Percentiles rank a stretch among this genome's conserved stretches.
These are phyloP conservation scores for Austropuccinia psidii DNA, from an alignment of 1,284 basidiomycete genomes.

Conservation along the genomic window DNA sequence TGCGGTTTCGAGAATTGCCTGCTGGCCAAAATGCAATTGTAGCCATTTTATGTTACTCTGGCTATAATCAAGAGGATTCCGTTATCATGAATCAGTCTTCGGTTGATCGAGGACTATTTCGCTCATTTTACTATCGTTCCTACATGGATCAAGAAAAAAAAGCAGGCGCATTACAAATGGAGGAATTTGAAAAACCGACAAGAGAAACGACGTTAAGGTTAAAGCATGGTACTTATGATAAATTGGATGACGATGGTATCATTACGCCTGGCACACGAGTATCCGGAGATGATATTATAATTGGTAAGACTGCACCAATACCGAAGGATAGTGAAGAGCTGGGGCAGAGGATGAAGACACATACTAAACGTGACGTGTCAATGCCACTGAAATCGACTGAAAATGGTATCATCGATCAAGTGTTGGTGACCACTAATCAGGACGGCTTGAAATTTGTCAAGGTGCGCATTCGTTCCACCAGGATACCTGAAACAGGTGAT, in stretches of 20 bases:
- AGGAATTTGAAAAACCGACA: constrained; percentile 96
- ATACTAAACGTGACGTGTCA: constrained; percentile 87
- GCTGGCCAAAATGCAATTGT: constrained; percentile 98
- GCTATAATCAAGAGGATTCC: constrained; percentile 99
- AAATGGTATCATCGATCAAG: constrained; percentile 94
- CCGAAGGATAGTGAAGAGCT: constrained; percentile 94
- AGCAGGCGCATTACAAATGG: constrained; percentile 79
- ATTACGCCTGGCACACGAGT: constrained; percentile 94
- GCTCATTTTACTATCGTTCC: constrained; percentile 95
- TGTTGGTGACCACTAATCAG: constrained; percentile 88
- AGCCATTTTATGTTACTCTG: constrained; percentile 96
- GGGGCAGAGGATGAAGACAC: constrained; percentile 81
- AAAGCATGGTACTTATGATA: constrained; percentile 98
- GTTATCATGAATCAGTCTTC: constrained; percentile 99
- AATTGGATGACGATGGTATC: constrained; percentile 90
- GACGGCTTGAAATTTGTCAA: constrained; percentile 98
- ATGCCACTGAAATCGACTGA: constrained; percentile 97
- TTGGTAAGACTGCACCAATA: constrained; percentile 96
- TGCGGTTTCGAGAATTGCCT: constrained; percentile 93
- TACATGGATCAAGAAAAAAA: constrained; percentile 98
- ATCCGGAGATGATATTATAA: constrained; percentile 95
- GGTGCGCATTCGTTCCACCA: constrained; percentile 87
- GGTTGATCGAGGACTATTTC: constrained; percentile 94
- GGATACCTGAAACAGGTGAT: constrained; percentile 95
- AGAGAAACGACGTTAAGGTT: constrained; percentile 86